phyloP scores from a whole-genome alignment of 768 basidiomycete genomes.

The Xerocomellus chrysenteron region DNA sequence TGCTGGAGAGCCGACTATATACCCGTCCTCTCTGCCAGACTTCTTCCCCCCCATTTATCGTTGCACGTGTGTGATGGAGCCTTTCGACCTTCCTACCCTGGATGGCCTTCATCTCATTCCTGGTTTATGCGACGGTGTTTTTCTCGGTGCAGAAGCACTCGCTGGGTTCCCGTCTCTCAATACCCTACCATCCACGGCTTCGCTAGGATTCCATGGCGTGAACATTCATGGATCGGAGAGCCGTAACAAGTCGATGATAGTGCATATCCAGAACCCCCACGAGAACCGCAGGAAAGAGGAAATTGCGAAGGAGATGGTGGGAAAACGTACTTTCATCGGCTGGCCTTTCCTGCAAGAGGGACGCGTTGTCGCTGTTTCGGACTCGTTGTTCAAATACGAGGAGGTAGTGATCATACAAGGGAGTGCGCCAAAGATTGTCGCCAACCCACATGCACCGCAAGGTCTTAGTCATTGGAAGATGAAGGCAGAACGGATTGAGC shows the following conservation, averaged over 20 bases:
- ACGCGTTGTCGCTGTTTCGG: constrained; percentile 80
- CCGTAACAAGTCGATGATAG: constrained; percentile 90
- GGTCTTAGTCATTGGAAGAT: constrained; percentile 74
- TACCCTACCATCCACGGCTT: constrained; percentile 76
- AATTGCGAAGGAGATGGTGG: constrained; percentile 73
- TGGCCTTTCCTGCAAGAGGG: constrained; percentile 99
- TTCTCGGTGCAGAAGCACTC: constrained; percentile 79
- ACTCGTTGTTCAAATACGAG: constrained; percentile 85
- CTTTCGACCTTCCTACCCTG: constrained; percentile 87
- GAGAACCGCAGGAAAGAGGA: constrained; percentile 68
- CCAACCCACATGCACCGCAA: constrained; percentile 70
- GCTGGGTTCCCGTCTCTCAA: constrained; percentile 97
- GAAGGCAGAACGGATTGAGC: constrained; percentile 80
- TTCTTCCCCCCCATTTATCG: constrained; percentile 89
- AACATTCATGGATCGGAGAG: constrained; percentile 92
- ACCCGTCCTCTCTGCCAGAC: constrained; percentile 90
- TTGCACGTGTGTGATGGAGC: constrained; percentile 75
- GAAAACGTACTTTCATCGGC: constrained; percentile 71
- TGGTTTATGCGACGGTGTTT: constrained; percentile 87
- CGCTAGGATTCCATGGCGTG: constrained; percentile 82
- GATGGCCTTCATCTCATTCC: constrained; percentile 80
- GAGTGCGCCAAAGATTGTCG: constrained; percentile 53
- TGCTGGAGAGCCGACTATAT: constrained; percentile 58
- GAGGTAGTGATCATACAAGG: constrained; percentile 54
- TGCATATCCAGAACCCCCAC: constrained; percentile 76